Evolutionary conservation across 1,284 basidiomycete species (phyloP).

Genomic region (Rhodotorula mucilaginosa): DNA sequence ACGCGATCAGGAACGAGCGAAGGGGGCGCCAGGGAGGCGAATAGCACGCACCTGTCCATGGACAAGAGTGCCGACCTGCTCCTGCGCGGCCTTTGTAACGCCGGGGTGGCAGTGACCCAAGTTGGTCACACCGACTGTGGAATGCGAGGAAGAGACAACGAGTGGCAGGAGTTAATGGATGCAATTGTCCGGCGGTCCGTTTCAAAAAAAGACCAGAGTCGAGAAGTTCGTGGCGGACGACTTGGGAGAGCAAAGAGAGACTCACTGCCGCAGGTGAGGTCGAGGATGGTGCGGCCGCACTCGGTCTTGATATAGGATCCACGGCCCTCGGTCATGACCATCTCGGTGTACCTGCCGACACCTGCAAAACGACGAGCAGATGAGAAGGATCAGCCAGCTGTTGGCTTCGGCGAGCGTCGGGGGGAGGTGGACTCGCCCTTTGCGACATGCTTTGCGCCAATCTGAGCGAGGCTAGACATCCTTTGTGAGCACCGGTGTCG

Average conservation of each 20-base stretch:
- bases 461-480: constrained; percentile 5
- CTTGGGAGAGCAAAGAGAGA: constrained; percentile 41
- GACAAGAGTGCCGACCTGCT: constrained; percentile 76
- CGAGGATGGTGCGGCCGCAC: constrained; percentile 69
- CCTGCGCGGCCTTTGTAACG: constrained; percentile 78
- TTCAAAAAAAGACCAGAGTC: neutral
- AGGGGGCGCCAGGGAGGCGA: neutral
- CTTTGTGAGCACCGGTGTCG: neutral
- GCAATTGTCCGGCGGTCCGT: neutral
- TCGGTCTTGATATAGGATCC: constrained; percentile 50
- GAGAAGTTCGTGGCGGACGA: neutral
- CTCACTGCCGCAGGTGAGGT: constrained; percentile 70
- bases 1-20: constrained; percentile 2
- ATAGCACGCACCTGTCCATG: constrained; percentile 60
- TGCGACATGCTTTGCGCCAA: constrained; percentile 37
- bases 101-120: constrained; percentile 84
- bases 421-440: constrained; percentile 5
- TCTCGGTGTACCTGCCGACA: constrained; percentile 64
- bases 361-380: constrained; percentile 49
- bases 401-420: neutral
- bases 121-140: constrained; percentile 57
- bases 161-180: neutral
- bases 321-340: constrained; percentile 70
- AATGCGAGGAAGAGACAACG: too few species aligned
- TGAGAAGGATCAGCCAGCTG: neutral